Evolutionary conservation across 2,329 filamentous ascomycete species (phyloP).

Genomic region (Botrytis squamosa): DNA sequence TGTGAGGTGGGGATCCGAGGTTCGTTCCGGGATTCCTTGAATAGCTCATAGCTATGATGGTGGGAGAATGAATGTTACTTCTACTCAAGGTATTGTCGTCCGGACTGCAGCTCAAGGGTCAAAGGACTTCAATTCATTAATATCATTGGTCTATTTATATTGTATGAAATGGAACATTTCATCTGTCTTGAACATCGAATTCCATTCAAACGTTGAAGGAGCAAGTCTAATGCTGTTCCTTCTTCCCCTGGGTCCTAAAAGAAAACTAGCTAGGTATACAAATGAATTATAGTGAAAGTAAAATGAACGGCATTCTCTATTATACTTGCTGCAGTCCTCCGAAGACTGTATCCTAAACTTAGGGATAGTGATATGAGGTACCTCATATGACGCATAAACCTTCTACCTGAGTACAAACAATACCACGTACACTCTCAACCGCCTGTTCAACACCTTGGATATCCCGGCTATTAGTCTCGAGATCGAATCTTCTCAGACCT

Average conservation of each 20-base stretch:
- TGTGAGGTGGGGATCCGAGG: neutral
- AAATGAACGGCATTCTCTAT: neutral
- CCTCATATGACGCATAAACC: neutral
- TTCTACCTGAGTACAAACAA: neutral
- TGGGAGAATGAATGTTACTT: neutral
- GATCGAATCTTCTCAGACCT: slow-evolving; percentile 1
- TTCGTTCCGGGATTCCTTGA: neutral
- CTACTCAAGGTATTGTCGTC: neutral
- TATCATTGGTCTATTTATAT: neutral
- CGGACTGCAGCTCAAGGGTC: neutral
- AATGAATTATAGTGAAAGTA: neutral
- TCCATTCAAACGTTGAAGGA: neutral
- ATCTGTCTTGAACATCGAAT: neutral
- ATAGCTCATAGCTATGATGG: neutral
- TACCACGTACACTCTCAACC: neutral
- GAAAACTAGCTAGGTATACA: neutral
- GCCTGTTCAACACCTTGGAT: neutral
- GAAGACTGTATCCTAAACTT: neutral
- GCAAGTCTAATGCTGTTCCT: neutral
- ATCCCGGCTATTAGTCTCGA: neutral
- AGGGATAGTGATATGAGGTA: neutral
- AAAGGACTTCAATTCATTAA: neutral
- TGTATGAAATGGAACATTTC: neutral
- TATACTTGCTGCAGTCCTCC: neutral
- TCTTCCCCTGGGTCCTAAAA: neutral